Evolutionary conservation across 805 yeast species (phyloP).

Genomic region (Cyberlindnera nakhonratchasimensis): DNA sequence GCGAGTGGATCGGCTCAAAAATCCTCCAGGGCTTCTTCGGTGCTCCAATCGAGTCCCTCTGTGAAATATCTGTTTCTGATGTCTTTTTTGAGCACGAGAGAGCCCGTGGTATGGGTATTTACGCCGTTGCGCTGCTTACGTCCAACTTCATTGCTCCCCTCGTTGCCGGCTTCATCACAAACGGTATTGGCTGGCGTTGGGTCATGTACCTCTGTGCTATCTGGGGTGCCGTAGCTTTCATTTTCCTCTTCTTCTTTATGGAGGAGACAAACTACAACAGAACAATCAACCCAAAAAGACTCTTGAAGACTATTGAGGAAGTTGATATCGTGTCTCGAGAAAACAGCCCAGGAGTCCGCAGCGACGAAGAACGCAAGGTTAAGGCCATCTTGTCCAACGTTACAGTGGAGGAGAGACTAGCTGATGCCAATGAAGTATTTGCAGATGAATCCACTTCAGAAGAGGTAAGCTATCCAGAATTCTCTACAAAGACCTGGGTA

Average conservation of each 20-base stretch:
- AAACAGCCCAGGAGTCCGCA: conserved; percentile 9
- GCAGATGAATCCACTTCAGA: conserved; percentile 1
- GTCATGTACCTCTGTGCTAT: conserved; percentile 49
- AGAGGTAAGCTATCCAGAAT: not conserved
- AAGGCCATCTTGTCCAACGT: conserved; percentile 13
- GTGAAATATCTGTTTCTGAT: conserved; percentile 48
- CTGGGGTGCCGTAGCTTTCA: conserved; percentile 39
- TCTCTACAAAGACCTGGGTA: conserved; percentile 33
- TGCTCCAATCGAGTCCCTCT: conserved; percentile 44
- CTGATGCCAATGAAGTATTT: conserved; percentile 27
- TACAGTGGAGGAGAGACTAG: conserved; percentile 16
- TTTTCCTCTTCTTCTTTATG: conserved; percentile 41
- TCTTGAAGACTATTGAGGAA: conserved; percentile 5
- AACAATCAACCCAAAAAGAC: conserved; percentile 16
- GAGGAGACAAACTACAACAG: conserved; percentile 52
- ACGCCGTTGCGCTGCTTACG: conserved; percentile 50
- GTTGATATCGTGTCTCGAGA: conserved; percentile 15
- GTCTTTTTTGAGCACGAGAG: conserved; percentile 49
- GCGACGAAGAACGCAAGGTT: conserved; percentile 10
- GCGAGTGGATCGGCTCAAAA: conserved; percentile 38
- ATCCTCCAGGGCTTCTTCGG: conserved; percentile 37
- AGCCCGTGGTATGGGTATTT: conserved; percentile 44
- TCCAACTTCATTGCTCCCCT: conserved; percentile 57
- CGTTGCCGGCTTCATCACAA: conserved; percentile 54
- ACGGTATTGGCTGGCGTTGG: conserved; percentile 51